These are phyloP conservation scores for Strigomonas galati DNA, from an alignment of 208 protist species.

Conservation along the genomic window DNA sequence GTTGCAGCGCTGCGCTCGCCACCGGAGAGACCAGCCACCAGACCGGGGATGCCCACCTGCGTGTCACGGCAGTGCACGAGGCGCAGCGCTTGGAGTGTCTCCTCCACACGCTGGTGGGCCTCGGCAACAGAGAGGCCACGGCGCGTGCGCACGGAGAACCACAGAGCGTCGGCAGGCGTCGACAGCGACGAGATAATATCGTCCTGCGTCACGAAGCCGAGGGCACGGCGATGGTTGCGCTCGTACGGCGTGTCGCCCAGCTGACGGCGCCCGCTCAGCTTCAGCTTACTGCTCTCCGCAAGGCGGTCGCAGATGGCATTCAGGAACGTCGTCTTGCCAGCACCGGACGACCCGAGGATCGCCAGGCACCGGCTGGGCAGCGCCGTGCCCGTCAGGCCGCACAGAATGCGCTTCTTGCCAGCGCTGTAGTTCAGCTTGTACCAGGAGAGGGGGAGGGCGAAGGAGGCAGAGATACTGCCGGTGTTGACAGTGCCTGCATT, in stretches of 20 bases:
- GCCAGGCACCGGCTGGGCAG: slow-evolving; percentile 71
- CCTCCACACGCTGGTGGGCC: slow-evolving; percentile 49
- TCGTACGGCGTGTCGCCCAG: slow-evolving; percentile 63
- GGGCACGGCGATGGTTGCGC: slow-evolving; percentile 49
- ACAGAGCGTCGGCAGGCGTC: slow-evolving; percentile 66
- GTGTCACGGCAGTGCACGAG: slow-evolving; percentile 64
- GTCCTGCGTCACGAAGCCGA: slow-evolving; percentile 83
- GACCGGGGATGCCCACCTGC: slow-evolving; percentile 68
- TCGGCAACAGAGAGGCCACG: slow-evolving; percentile 36
- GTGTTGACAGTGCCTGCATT: slow-evolving; percentile 24
- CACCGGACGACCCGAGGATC: slow-evolving; percentile 78
- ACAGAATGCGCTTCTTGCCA: slow-evolving; percentile 46
- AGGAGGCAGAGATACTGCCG: slow-evolving; percentile 31
- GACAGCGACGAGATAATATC: slow-evolving; percentile 67
- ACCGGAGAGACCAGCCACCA: slow-evolving; percentile 74
- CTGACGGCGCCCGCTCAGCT: slow-evolving; percentile 50
- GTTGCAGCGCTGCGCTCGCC: slow-evolving; percentile 85
- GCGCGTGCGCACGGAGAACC: slow-evolving; percentile 76
- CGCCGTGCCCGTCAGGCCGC: slow-evolving; percentile 65
- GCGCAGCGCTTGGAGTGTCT: slow-evolving; percentile 63
- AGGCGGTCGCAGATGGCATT: slow-evolving; percentile 78
- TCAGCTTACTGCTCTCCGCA: slow-evolving; percentile 24
- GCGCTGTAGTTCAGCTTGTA: slow-evolving; percentile 62
- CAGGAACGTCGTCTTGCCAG: slow-evolving; percentile 88
- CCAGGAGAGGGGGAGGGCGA: slow-evolving; percentile 70